Percentiles rank a stretch among this genome's conserved stretches.
These are phyloP conservation scores for Talaromyces pinophilus DNA, from an alignment of 2,329 filamentous ascomycete species.

Conservation along the genomic window DNA sequence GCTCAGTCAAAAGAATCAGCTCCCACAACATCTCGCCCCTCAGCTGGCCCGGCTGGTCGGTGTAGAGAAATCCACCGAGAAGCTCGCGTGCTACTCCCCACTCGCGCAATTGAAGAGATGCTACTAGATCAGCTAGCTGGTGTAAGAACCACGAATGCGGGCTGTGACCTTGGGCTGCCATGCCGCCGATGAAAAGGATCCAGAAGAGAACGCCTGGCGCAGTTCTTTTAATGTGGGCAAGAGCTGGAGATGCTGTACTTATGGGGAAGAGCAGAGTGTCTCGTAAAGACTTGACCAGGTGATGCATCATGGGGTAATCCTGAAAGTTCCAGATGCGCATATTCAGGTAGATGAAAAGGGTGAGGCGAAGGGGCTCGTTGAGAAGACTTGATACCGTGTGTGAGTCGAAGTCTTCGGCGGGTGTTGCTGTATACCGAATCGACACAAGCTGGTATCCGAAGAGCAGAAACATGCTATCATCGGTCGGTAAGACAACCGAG, in stretches of 20 bases:
- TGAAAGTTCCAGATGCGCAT: constrained; percentile 1
- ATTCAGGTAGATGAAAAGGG: not conserved
- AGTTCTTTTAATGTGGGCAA: not conserved
- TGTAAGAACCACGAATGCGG: not conserved
- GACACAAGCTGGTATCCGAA: constrained; percentile 1
- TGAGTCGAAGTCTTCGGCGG: not conserved
- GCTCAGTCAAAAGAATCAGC: not conserved
- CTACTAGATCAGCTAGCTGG: not conserved
- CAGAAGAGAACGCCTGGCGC: not conserved
- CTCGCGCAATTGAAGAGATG: not conserved
- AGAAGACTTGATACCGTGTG: not conserved
- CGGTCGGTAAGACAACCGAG: not conserved
- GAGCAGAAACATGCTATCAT: not conserved
- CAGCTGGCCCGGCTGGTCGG: not conserved
- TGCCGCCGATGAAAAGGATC: not conserved
- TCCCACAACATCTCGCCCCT: not conserved
- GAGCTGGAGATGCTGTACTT: not conserved
- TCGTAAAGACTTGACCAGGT: not conserved
- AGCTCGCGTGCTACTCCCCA: not conserved
- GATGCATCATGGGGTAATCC: constrained; percentile 1
- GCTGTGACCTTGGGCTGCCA: not conserved
- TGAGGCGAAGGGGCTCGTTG: not conserved
- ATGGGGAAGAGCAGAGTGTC: not conserved
- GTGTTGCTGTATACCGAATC: not conserved
- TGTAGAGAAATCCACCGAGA: not conserved